phyloP scores from a whole-genome alignment of 1,284 basidiomycete genomes.

The Irpex sp. region DNA sequence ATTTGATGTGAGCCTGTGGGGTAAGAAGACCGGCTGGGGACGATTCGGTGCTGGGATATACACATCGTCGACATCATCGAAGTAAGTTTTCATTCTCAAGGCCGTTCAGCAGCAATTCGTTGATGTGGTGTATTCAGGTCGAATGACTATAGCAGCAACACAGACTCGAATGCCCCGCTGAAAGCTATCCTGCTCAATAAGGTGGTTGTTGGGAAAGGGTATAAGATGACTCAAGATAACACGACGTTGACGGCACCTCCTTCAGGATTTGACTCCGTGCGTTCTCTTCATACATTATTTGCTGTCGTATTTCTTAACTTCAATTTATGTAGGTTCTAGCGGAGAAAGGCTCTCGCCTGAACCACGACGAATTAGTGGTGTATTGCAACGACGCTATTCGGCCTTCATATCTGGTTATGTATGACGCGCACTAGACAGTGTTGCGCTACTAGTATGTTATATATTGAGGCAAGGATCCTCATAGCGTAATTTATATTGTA shows the following conservation, averaged over 20 bases:
- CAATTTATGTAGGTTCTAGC: conserved; percentile 11
- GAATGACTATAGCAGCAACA: conserved; percentile 59
- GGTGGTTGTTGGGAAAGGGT: conserved; percentile 64
- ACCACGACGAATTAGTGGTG: conserved; percentile 17
- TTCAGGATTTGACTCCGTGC: conserved; percentile 44
- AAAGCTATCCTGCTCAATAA: conserved; percentile 66
- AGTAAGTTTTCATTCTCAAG: conserved; percentile 32
- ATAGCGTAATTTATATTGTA: background rate
- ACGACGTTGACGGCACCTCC: conserved; percentile 49
- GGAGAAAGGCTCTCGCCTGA: conserved; percentile 10
- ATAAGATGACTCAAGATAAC: conserved; percentile 55
- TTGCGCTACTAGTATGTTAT: background rate
- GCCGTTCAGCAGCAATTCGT: background rate
- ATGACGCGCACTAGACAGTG: conserved; percentile 6
- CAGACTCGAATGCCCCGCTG: conserved; percentile 40
- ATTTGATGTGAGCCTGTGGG: conserved; percentile 40
- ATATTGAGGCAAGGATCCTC: background rate
- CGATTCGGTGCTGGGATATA: conserved; percentile 50
- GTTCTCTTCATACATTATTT: background rate
- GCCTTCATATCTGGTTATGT: conserved; percentile 17
- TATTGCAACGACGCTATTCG: conserved; percentile 18
- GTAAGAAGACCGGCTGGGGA: background rate
- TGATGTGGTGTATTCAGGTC: conserved; percentile 33
- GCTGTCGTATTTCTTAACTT: background rate
- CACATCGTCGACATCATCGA: conserved; percentile 58